phyloP scores from a whole-genome alignment of 495 filamentous ascomycete genomes.

The Mytilinidion resinicola region DNA sequence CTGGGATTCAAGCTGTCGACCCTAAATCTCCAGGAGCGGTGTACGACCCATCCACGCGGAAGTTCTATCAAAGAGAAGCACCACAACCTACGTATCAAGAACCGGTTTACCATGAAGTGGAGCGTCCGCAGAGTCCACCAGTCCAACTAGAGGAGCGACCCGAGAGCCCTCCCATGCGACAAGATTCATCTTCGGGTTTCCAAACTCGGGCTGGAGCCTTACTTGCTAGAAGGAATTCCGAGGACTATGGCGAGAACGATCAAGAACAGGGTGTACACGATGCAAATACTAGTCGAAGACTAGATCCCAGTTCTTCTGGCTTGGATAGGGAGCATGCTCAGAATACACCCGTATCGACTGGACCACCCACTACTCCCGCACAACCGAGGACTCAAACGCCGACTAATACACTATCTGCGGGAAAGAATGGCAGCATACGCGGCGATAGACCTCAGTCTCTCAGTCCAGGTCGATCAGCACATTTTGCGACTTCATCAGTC shows the following conservation, averaged over 20 bases:
- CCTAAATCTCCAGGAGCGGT: slow-evolving; percentile 23
- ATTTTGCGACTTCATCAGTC: slow-evolving; percentile 60
- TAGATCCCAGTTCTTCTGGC: not conserved
- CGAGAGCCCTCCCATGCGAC: not conserved
- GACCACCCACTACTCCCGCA: slow-evolving; percentile 9
- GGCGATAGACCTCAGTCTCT: slow-evolving; percentile 42
- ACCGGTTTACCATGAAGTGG: slow-evolving; percentile 2
- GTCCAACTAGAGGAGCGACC: not conserved
- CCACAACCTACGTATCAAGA: slow-evolving; percentile 8
- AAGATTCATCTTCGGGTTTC: not conserved
- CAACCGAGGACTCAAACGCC: not conserved
- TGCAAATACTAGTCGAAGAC: slow-evolving; percentile 2
- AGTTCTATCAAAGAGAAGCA: slow-evolving; percentile 21
- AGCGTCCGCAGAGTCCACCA: not conserved
- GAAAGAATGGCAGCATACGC: slow-evolving; percentile 4
- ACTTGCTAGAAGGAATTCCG: slow-evolving; percentile 12
- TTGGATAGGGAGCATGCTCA: no score
- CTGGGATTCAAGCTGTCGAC: slow-evolving; percentile 12
- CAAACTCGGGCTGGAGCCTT: slow-evolving; percentile 1
- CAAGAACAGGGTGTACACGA: not conserved
- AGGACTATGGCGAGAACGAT: slow-evolving; percentile 18
- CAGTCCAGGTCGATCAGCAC: slow-evolving; percentile 63
- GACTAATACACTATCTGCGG: not conserved
- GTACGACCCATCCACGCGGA: slow-evolving; percentile 28
- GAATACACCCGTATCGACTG: not conserved